phyloP scores from a whole-genome alignment of 108 stramenopile species.

The Aurantiochytrium sp. region DNA sequence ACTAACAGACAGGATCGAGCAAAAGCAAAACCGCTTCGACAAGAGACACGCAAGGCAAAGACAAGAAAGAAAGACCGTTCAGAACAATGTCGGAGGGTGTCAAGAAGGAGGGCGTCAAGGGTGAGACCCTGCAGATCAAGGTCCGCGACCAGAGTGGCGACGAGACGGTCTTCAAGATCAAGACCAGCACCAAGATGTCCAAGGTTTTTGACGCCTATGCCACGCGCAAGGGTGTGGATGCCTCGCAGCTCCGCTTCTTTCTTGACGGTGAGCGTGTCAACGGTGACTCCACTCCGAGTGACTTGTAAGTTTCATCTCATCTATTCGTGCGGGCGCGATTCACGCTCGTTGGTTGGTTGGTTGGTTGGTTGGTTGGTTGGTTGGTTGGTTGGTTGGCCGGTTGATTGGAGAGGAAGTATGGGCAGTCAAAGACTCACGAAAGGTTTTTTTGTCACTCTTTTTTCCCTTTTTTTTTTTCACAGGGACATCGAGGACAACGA shows the following conservation, averaged over 20 bases:
- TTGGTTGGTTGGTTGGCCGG: too few relatives aligned
- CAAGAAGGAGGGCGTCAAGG: not conserved
- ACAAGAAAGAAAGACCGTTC: too few relatives aligned
- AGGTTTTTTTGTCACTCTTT: not conserved
- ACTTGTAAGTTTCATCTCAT: conserved; percentile 28
- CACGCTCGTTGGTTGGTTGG: too few relatives aligned
- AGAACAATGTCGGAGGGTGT: not conserved
- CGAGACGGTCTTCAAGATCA: conserved; percentile 92
- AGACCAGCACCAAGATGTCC: conserved; percentile 84
- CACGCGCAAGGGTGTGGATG: conserved; percentile 70
- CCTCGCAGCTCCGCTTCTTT: conserved; percentile 70
- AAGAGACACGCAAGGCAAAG: too few relatives aligned
- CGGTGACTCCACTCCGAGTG: conserved; percentile 66
- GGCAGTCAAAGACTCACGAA: not conserved
- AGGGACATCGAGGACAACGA: conserved; percentile 86
- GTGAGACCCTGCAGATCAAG: not conserved
- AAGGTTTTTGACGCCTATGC: conserved; percentile 86
- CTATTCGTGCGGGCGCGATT: too few relatives aligned
- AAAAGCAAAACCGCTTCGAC: too few relatives aligned
- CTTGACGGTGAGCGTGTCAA: conserved; percentile 82
- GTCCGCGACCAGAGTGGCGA: conserved; percentile 81
- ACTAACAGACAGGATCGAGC: too few relatives aligned
- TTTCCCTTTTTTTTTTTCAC: not conserved
- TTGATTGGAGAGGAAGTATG: not conserved
- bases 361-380: too few relatives aligned